Conservation (phyloP, 768 basidiomycete species). For the Rhodotorula graminis region DNA sequence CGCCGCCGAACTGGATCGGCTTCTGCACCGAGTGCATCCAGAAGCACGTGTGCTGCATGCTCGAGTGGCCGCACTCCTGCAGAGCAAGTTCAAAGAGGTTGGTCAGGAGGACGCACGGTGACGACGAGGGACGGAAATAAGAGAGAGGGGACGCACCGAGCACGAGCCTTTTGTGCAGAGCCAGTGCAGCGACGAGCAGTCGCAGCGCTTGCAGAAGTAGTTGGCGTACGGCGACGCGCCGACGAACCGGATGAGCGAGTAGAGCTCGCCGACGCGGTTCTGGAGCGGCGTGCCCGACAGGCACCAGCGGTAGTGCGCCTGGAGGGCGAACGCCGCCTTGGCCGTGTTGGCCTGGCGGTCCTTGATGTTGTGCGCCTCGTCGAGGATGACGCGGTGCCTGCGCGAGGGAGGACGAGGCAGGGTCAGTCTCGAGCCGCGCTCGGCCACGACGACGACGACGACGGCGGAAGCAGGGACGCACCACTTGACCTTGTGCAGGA, state of each 20-base stretch:
- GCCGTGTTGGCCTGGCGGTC: constrained; percentile 91
- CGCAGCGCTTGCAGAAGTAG: constrained; percentile 89
- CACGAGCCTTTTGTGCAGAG: constrained; percentile 69
- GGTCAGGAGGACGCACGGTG: background rate
- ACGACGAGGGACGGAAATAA: too few species aligned
- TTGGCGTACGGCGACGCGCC: constrained; percentile 85
- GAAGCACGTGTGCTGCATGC: constrained; percentile 67
- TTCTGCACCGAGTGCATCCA: constrained; percentile 96
- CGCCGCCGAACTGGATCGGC: constrained; percentile 76
- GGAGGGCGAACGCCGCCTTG: constrained; percentile 87
- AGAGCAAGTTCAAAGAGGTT: too few species aligned
- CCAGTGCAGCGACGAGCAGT: constrained; percentile 96
- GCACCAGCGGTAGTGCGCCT: constrained; percentile 82
- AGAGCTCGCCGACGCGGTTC: constrained; percentile 89
- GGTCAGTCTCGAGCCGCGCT: background rate
- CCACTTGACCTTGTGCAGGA: constrained; percentile 75
- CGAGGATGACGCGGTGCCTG: constrained; percentile 42
- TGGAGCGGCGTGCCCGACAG: constrained; percentile 89
- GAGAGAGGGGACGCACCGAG: constrained; percentile 51
- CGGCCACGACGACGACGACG: background rate
- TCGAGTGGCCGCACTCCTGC: constrained; percentile 47
- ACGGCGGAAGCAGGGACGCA: constrained; percentile 54
- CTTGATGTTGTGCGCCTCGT: constrained; percentile 88
- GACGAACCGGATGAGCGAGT: constrained; percentile 68
- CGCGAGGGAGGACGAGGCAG: background rate